Percentiles rank a stretch among this genome's conserved stretches.
phyloP scores from a whole-genome alignment of 2,329 filamentous ascomycete genomes.

The Metarhizium humberi region DNA sequence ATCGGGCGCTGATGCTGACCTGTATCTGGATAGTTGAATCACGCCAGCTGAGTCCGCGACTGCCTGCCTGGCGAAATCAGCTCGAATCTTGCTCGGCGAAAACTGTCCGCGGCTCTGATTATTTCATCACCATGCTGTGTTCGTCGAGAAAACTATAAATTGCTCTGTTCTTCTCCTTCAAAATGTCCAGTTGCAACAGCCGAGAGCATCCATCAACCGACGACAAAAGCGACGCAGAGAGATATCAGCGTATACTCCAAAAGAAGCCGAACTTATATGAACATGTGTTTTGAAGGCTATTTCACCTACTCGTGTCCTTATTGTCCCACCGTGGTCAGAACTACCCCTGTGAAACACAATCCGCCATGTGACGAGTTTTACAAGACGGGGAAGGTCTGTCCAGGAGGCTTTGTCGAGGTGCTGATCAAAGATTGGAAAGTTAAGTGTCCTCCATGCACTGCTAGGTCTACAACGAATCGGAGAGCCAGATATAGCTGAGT shows the following conservation, averaged over 20 bases:
- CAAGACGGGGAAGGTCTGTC: neutral
- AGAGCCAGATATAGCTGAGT: too few species aligned
- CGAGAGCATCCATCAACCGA: neutral
- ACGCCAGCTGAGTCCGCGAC: too few species aligned
- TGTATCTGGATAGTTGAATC: neutral
- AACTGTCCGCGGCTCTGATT: too few species aligned
- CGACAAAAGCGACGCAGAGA: too few species aligned
- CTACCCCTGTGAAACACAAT: neutral
- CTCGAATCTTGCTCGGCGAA: neutral
- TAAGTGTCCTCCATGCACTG: neutral
- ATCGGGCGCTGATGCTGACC: neutral
- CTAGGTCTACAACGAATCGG: neutral
- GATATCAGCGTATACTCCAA: too few species aligned
- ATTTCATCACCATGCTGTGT: too few species aligned
- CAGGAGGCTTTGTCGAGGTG: neutral
- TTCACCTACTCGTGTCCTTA: neutral
- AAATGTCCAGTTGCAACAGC: neutral
- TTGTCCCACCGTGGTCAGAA: neutral
- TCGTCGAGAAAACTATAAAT: too few species aligned
- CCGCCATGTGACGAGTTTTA: neutral
- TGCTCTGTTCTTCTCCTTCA: too few species aligned
- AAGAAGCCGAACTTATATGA: too few species aligned
- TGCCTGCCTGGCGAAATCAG: neutral
- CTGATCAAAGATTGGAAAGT: neutral
- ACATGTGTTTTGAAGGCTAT: neutral